phyloP scores from a whole-genome alignment of 1,139 yeast species.

The Yarrowia galli region DNA sequence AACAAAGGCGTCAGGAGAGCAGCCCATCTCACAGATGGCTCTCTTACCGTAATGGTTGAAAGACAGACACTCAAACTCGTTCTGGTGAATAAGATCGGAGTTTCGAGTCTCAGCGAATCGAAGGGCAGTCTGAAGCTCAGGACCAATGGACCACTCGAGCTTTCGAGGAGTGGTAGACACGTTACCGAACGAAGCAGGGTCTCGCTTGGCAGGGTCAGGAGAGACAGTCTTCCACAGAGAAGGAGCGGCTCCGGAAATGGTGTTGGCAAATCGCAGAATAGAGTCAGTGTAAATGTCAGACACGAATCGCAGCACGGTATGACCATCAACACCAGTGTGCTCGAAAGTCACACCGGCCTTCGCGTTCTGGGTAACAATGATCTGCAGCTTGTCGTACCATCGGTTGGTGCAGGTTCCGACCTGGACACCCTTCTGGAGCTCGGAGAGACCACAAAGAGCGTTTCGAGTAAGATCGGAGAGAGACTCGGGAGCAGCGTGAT shows the following conservation, averaged over 20 bases:
- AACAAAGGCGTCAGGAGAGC: constrained; percentile 92
- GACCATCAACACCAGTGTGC: constrained; percentile 96
- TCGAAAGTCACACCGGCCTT: constrained; percentile 94
- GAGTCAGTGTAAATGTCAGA: constrained; percentile 92
- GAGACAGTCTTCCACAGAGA: constrained; percentile 68
- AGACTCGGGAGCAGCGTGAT: constrained; percentile 72
- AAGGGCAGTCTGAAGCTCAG: constrained; percentile 76
- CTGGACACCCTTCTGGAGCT: constrained; percentile 81
- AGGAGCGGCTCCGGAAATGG: constrained; percentile 83
- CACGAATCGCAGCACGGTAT: constrained; percentile 86
- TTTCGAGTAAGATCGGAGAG: constrained; percentile 76
- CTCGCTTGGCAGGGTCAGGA: constrained; percentile 57
- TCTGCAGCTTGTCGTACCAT: constrained; percentile 92
- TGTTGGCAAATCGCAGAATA: constrained; percentile 81
- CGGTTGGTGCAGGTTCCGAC: constrained; percentile 93
- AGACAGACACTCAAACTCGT: constrained; percentile 83
- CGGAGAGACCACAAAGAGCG: constrained; percentile 87
- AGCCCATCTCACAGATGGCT: constrained; percentile 81
- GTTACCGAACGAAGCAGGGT: constrained; percentile 54
- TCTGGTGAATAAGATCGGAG: constrained; percentile 86
- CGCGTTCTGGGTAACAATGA: constrained; percentile 88
- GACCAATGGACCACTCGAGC: constrained; percentile 85
- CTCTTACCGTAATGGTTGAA: constrained; percentile 79
- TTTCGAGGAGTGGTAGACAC: constrained; percentile 71
- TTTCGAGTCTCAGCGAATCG: constrained; percentile 91